These are phyloP conservation scores for Colletotrichum sidae DNA, from an alignment of 2,329 filamentous ascomycete species.

Conservation along the genomic window DNA sequence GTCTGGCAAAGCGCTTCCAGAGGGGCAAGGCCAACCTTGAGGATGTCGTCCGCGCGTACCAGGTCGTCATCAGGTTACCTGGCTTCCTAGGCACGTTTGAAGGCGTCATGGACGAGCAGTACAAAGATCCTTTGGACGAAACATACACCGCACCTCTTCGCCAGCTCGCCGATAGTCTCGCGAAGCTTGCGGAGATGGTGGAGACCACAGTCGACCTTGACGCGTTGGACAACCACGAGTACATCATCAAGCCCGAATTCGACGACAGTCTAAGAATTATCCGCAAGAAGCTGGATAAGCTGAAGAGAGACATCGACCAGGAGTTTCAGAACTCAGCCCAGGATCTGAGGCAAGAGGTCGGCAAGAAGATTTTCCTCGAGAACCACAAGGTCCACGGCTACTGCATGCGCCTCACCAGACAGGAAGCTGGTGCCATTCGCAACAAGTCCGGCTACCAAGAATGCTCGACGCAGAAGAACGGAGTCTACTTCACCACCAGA, in stretches of 20 bases:
- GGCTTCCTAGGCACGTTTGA: constrained; percentile 91
- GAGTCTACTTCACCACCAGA: constrained; percentile 95
- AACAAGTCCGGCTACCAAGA: constrained; percentile 93
- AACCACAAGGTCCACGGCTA: constrained; percentile 96
- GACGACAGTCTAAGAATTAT: constrained; percentile 91
- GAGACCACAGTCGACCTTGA: constrained; percentile 97
- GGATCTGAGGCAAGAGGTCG: constrained; percentile 90
- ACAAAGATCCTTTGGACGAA: constrained; percentile 86
- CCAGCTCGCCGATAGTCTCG: constrained; percentile 80
- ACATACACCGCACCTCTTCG: constrained; percentile 89
- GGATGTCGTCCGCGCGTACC: constrained; percentile 95
- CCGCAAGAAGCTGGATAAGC: constrained; percentile 87
- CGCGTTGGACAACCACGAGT: constrained; percentile 95
- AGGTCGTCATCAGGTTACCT: constrained; percentile 91
- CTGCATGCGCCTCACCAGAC: constrained; percentile 93
- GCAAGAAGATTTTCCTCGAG: constrained; percentile 98
- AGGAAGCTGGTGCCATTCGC: constrained; percentile 91
- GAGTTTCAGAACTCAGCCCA: constrained; percentile 82
- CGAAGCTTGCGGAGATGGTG: constrained; percentile 95
- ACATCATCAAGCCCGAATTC: constrained; percentile 98
- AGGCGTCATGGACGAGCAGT: constrained; percentile 93
- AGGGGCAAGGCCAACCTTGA: constrained; percentile 90
- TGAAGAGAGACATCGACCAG: constrained; percentile 83
- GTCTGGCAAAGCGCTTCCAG: constrained; percentile 94
- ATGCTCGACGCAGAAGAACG: constrained; percentile 98